phyloP scores from a whole-genome alignment of 306 rosid genomes.

The Abrus pulchellus region DNA sequence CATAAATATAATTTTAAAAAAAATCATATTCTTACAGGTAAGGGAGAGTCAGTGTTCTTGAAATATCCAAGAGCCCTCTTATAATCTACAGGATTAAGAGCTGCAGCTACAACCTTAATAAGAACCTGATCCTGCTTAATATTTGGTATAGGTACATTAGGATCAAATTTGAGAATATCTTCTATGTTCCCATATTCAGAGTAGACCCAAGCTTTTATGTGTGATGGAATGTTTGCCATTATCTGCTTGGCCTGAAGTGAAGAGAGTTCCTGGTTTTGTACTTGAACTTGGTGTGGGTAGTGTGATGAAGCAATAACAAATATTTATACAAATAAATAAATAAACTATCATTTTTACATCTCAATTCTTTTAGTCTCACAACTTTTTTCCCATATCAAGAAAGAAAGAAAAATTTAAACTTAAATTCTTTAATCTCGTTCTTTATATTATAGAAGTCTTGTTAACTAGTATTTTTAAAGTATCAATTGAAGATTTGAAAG shows the following conservation, averaged over 20 bases:
- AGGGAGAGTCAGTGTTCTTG: constrained; percentile 40
- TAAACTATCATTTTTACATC: no score
- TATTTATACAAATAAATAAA: no score
- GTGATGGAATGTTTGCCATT: constrained; percentile 26
- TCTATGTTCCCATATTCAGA: constrained; percentile 55
- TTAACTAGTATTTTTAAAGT: no score
- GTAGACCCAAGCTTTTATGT: constrained; percentile 66
- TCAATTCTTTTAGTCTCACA: no score
- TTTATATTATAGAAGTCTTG: no score
- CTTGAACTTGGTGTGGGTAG: no score
- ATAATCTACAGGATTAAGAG: constrained; percentile 67
- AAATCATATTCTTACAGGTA: constrained; percentile 47
- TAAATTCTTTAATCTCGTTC: no score
- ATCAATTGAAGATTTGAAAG: no score
- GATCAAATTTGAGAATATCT: constrained; percentile 62
- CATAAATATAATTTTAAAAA: neutral
- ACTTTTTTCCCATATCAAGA: no score
- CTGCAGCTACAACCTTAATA: constrained; percentile 66
- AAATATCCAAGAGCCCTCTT: constrained; percentile 56
- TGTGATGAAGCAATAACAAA: no score
- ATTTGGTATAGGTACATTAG: constrained; percentile 55
- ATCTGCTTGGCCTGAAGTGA: neutral
- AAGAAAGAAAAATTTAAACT: no score
- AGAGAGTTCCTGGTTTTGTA: neutral
- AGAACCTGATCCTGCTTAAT: constrained; percentile 57